These are phyloP conservation scores for Sonneratia alba DNA, from an alignment of 345 rosid genomes.

Conservation along the genomic window DNA sequence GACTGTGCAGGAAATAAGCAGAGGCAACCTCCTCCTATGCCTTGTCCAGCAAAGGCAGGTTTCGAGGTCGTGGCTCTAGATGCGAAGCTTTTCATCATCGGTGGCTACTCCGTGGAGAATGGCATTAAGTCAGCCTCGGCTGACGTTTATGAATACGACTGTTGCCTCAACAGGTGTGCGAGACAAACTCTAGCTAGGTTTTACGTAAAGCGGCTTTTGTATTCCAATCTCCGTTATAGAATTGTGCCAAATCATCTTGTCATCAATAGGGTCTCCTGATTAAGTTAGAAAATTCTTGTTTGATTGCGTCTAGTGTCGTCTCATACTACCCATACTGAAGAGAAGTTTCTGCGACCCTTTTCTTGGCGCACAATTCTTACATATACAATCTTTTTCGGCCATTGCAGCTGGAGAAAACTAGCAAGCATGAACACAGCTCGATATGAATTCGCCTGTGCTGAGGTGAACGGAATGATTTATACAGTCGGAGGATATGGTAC, in stretches of 20 bases:
- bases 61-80: constrained; percentile 60
- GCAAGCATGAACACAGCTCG: constrained; percentile 68
- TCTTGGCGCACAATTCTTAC: background rate
- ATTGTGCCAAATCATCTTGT: background rate
- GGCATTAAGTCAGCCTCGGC: constrained; percentile 46
- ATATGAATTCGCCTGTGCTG: constrained; percentile 83
- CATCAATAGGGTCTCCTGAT: background rate
- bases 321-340: too few relatives aligned
- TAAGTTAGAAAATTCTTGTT: background rate
- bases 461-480: constrained; percentile 70
- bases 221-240: background rate
- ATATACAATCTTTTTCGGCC: background rate
- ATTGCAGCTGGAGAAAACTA: constrained; percentile 73
- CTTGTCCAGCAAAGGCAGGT: constrained; percentile 55
- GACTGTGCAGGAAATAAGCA: constrained; percentile 50
- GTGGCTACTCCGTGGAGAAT: constrained; percentile 44
- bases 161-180: constrained; percentile 77
- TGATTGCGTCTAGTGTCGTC: background rate
- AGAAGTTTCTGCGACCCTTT: background rate
- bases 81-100: constrained; percentile 75
- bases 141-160: constrained; percentile 69
- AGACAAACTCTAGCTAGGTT: background rate
- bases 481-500: constrained; percentile 72
- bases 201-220: background rate
- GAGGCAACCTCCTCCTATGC: constrained; percentile 64